Base-by-base conservation (phyloP, 768 basidiomycete species). In the Paxillus ammoniavirescens region DNA sequence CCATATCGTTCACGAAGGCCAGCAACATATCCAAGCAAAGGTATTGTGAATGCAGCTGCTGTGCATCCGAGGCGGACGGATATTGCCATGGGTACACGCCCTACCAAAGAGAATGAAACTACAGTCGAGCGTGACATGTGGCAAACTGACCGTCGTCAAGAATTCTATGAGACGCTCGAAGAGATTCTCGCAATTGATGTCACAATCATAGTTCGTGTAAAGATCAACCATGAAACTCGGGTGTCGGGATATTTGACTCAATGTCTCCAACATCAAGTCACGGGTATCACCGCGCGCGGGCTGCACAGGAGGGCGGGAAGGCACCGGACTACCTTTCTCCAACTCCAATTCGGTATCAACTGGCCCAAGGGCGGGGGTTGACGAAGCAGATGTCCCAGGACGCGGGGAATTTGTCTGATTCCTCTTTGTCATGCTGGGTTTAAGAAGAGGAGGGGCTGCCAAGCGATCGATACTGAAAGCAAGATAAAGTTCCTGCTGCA, bases 171-270 rank as follows among this genome's bases (percentile, higher is more conserved):
- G 73, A 14, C 91, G 79, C 66, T 98, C 95, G 61, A 95, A 96
- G 52, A 98, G 72, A 68, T 98, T 96, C 74, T 98, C 97, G 68
- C 92, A 93, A 64, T 98, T 96, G 59, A 89, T 84, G 64, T 97
- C 93, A 64, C 94, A 98, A 66, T 99, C 97, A 69, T 98, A 99
- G 69, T 98, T 99, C 50, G 85, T 80, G 74, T 93, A 99, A 13
- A 97, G 75, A 63, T 98, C 93, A 43, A 96, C 91, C 89, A 97
- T 93, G 74, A 96, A 95, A 65, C 87, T 91, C 2, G 91, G 83
- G 61, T 89, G 84, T 3, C 88, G 78, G 14, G 91, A 87, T 42
- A 95, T 82, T 50, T 91, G 87, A 50, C 81, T 81, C 23, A 98
- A 74, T 5, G 89, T 89, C 69, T 98, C 96, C 54, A 99, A 74